These are phyloP conservation scores for Crithidia brevicula DNA, from an alignment of 208 protist genomes.

Conservation along the genomic window DNA sequence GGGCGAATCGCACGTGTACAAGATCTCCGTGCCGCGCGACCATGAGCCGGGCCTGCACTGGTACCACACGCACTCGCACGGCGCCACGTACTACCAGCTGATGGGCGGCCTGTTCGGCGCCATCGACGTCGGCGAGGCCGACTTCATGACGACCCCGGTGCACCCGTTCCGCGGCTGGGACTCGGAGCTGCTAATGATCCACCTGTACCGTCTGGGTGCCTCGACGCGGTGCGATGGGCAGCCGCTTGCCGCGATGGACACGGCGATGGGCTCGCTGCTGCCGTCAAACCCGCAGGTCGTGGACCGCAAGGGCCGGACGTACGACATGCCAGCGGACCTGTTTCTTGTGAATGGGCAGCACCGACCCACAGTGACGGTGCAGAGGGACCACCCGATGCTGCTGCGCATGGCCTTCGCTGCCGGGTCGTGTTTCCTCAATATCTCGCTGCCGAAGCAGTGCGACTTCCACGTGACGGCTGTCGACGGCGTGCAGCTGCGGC, in stretches of 20 bases:
- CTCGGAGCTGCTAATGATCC: conserved; percentile 62
- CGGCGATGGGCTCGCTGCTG: conserved; percentile 49
- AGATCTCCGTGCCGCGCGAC: conserved; percentile 63
- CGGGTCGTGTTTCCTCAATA: conserved; percentile 78
- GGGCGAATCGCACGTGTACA: conserved; percentile 61
- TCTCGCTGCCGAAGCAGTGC: conserved; percentile 67
- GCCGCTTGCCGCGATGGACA: conserved; percentile 54
- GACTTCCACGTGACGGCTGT: conserved; percentile 57
- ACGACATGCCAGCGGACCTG: conserved; percentile 57
- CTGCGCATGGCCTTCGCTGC: conserved; percentile 77
- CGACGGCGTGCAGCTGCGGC: conserved; percentile 74
- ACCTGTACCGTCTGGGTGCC: conserved; percentile 70
- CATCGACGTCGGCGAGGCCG: conserved; percentile 69
- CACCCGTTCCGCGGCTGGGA: conserved; percentile 47
- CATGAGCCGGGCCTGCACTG: conserved; percentile 85
- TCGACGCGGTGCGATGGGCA: conserved; percentile 64
- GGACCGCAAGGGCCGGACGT: conserved; percentile 38
- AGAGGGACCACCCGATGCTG: conserved; percentile 41
- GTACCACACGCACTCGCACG: conserved; percentile 89
- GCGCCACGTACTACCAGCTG: conserved; percentile 68
- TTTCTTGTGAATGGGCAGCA: conserved; percentile 92
- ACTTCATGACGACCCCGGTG: conserved; percentile 39
- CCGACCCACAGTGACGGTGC: conserved; percentile 58
- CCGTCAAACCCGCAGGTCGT: conserved; percentile 56
- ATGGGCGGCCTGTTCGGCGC: conserved; percentile 86